Evolutionary conservation across 148 eudicot genomes (phyloP).

Genomic region (Nepenthes gracilis): DNA sequence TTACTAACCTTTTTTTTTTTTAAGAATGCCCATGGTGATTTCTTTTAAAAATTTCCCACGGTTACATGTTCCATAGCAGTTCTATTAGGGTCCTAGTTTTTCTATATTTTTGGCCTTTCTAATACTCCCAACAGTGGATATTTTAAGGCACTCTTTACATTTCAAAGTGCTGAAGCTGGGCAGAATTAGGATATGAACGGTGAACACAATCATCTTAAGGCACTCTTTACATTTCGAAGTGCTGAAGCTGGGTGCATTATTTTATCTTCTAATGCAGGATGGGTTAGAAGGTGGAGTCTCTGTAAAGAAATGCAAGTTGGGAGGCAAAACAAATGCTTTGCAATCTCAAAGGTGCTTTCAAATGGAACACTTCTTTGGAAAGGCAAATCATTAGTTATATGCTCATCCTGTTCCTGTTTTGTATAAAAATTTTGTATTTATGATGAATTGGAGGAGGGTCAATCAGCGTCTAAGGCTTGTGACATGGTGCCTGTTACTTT

Average conservation of each 20-base stretch:
- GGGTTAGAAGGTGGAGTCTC: slow-evolving; percentile 21
- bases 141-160: background rate
- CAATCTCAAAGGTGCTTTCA: slow-evolving; percentile 55
- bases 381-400: slow-evolving; percentile 15
- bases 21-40: slow-evolving; percentile 10
- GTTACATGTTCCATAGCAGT: background rate
- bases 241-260: background rate
- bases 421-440: no score
- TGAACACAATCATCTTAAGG: background rate
- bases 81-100: no score
- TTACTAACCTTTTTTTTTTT: no score
- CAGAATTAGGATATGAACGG: background rate
- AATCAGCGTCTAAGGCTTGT: no score
- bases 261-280: slow-evolving; percentile 26
- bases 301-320: slow-evolving; percentile 43
- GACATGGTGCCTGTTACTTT: no score
- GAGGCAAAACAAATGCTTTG: slow-evolving; percentile 32
- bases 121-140: background rate
- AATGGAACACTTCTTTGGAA: slow-evolving; percentile 68
- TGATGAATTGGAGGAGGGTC: no score
- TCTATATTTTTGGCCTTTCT: no score
- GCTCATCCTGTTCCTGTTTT: no score
- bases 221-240: background rate
- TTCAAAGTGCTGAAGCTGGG: background rate
- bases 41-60: slow-evolving; percentile 11